phyloP scores from a whole-genome alignment of 345 rosid species.

The Rhodamnia rubescens region DNA sequence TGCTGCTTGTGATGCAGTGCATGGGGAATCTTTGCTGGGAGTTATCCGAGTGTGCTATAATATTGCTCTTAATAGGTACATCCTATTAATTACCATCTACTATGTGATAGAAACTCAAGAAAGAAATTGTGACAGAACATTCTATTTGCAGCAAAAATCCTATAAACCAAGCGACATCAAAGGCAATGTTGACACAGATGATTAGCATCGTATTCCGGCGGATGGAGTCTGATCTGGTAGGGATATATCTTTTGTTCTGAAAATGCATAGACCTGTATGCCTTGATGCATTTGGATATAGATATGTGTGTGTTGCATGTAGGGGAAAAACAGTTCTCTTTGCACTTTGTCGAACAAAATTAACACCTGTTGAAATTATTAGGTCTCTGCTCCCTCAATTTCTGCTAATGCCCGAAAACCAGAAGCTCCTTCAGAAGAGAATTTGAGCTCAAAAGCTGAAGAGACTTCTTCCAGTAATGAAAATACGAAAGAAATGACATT shows the following conservation, averaged over 20 bases:
- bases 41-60: slow-evolving; percentile 95
- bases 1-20: slow-evolving; percentile 42
- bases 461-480: slow-evolving; percentile 39
- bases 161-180: slow-evolving; percentile 92
- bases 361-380: slow-evolving; percentile 3
- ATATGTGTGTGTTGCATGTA: slow-evolving; percentile 1
- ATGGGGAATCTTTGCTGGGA: slow-evolving; percentile 93
- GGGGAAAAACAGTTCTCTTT: neutral
- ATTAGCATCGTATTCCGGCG: slow-evolving; percentile 86
- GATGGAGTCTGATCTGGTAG: slow-evolving; percentile 87
- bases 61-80: slow-evolving; percentile 91
- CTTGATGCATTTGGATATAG: neutral
- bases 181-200: slow-evolving; percentile 99
- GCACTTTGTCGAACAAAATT: neutral
- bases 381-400: slow-evolving; percentile 45
- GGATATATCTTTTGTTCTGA: neutral
- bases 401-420: slow-evolving; percentile 28
- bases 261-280: neutral
- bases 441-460: slow-evolving; percentile 32
- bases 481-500: slow-evolving; percentile 60
- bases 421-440: slow-evolving; percentile 43
- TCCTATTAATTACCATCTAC: neutral
- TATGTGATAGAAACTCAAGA: neutral
- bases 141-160: slow-evolving; percentile 87
- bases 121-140: slow-evolving; percentile 14